phyloP scores from a whole-genome alignment of 2,329 filamentous ascomycete species.

The Claviceps africana region DNA sequence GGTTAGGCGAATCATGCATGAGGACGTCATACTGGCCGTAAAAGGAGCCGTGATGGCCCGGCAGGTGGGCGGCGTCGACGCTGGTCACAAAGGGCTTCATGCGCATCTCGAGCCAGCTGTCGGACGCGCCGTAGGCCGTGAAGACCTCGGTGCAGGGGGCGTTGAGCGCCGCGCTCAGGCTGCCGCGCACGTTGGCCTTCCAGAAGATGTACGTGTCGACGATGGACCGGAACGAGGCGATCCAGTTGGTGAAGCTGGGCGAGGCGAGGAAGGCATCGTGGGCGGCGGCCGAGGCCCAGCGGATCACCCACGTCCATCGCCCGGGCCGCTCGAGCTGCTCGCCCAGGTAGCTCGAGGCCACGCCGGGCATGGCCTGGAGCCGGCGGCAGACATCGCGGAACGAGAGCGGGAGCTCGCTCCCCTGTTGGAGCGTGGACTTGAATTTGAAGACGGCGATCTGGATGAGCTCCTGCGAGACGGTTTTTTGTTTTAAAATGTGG shows the following conservation, averaged over 20 bases:
- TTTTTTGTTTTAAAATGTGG: constrained; percentile 10
- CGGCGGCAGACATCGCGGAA: constrained; percentile 13
- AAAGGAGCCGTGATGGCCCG: constrained; percentile 19
- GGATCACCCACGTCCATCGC: constrained; percentile 19
- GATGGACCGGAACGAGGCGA: constrained; percentile 22
- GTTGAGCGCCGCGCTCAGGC: constrained; percentile 15
- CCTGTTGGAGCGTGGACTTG: constrained; percentile 14
- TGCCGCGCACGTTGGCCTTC: constrained; percentile 10
- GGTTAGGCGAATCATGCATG: constrained; percentile 14
- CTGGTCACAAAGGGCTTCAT: constrained; percentile 16
- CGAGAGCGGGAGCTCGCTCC: constrained; percentile 8
- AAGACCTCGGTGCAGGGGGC: constrained; percentile 26
- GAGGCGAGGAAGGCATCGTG: constrained; percentile 27
- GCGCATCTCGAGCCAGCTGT: constrained; percentile 18
- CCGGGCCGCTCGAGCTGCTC: constrained; percentile 20
- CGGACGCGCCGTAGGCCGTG: constrained; percentile 19
- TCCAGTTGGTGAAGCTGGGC: constrained; percentile 26
- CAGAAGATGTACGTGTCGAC: constrained; percentile 13
- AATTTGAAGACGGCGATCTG: constrained; percentile 20
- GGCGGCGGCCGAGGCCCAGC: constrained; percentile 20
- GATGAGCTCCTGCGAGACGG: constrained; percentile 15
- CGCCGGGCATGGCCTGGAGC: constrained; percentile 19
- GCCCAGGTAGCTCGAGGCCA: constrained; percentile 21
- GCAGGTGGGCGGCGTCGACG: constrained; percentile 11
- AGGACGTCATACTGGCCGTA: constrained; percentile 21